These are phyloP conservation scores for Pseudogymnoascus sp. DNA, from an alignment of 2,329 filamentous ascomycete genomes.

Conservation along the genomic window DNA sequence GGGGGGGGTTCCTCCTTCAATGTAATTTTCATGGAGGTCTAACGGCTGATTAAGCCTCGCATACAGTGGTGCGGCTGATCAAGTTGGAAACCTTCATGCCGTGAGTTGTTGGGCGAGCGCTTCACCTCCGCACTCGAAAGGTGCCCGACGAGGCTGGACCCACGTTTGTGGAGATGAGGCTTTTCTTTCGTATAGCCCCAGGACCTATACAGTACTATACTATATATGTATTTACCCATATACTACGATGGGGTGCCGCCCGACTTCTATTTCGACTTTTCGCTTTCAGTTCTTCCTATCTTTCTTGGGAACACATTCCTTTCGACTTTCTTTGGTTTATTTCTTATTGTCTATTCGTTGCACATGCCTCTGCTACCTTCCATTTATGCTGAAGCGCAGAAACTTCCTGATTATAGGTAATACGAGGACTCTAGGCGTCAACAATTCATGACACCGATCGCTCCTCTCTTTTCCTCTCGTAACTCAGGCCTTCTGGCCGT, in stretches of 20 bases:
- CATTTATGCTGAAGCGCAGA: no score
- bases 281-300: background rate
- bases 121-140: background rate
- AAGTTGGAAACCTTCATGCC: no score
- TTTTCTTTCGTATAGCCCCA: background rate
- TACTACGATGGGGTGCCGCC: background rate
- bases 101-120: background rate
- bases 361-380: no score
- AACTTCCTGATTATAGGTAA: no score
- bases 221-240: background rate
- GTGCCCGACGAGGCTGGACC: background rate
- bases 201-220: background rate
- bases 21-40: no score
- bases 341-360: background rate
- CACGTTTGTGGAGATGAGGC: background rate
- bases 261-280: background rate
- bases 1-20: background rate
- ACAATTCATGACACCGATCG: no score
- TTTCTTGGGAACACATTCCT: background rate
- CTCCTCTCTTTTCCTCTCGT: no score
- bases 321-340: background rate
- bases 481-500: no score
- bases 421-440: no score
- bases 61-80: no score
- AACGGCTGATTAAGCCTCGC: no score